phyloP scores from a whole-genome alignment of 805 yeast genomes.

The Groenewaldozyma salmanticensis region DNA sequence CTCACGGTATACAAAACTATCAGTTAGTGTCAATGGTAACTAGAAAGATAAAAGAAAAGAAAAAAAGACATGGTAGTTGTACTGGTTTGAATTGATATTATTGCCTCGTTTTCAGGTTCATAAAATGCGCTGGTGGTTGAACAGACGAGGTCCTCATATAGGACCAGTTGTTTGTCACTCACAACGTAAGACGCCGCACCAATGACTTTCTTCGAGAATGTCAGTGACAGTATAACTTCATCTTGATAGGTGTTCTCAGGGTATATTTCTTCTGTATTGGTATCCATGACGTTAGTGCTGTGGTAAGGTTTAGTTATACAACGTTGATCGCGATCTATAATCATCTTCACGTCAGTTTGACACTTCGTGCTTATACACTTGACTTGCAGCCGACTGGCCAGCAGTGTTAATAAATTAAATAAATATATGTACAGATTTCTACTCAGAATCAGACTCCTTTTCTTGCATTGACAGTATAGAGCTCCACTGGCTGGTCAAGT shows the following conservation, averaged over 20 bases:
- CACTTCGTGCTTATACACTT: too few relatives aligned
- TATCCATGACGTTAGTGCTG: too few relatives aligned
- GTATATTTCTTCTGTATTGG: too few relatives aligned
- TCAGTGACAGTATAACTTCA: not conserved
- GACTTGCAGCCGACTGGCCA: not conserved
- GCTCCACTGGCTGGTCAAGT: constrained; percentile 9
- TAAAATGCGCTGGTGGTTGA: not conserved
- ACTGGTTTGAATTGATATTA: not conserved
- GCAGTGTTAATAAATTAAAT: not conserved
- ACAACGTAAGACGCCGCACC: not conserved
- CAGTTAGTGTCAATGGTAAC: not conserved
- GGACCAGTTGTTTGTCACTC: not conserved
- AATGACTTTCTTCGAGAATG: not conserved
- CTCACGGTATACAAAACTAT: not conserved
- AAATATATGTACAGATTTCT: not conserved
- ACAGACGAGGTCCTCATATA: not conserved
- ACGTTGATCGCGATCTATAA: too few relatives aligned
- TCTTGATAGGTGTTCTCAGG: too few relatives aligned
- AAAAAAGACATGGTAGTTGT: not conserved
- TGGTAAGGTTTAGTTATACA: too few relatives aligned
- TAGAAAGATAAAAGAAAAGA: not conserved
- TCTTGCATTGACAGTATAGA: constrained; percentile 5
- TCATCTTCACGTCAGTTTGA: too few relatives aligned
- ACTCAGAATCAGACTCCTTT: constrained; percentile 4
- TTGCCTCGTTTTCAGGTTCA: not conserved